These are phyloP conservation scores for Pelargonium citronellum DNA, from an alignment of 441 rosid genomes.

Conservation along the genomic window DNA sequence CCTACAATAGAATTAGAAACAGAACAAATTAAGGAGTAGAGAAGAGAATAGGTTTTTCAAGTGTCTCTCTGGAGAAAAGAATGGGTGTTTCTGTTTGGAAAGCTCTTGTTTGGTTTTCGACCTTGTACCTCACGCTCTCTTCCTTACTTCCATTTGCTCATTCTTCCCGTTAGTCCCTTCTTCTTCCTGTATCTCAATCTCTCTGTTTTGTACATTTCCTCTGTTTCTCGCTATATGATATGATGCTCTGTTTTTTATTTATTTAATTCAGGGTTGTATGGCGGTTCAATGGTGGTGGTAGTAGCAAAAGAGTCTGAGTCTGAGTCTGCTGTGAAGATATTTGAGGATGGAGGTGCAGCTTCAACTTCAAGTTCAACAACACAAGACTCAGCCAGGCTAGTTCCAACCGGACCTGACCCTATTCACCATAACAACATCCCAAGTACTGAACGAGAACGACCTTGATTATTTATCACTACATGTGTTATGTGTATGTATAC, in stretches of 20 bases:
- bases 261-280: not conserved
- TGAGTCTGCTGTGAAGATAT: no score
- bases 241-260: no score
- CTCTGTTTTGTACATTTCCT: not conserved
- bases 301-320: no score
- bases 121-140: not conserved
- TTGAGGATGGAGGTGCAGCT: not conserved
- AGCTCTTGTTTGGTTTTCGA: not conserved
- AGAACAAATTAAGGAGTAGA: no score
- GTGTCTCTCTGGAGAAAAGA: no score
- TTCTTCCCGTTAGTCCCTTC: not conserved
- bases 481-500: no score
- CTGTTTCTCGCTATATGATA: not conserved
- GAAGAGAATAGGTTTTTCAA: no score
- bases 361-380: not conserved
- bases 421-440: conserved; percentile 22
- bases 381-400: conserved; percentile 19
- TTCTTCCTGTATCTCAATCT: not conserved
- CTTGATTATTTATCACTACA: no score
- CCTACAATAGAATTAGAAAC: no score
- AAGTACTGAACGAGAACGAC: no score
- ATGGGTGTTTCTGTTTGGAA: not conserved
- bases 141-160: not conserved
- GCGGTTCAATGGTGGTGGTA: not conserved
- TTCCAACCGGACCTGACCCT: conserved; percentile 24